These are phyloP conservation scores for Kwoniella shandongensis DNA, from an alignment of 768 basidiomycete genomes.

Conservation along the genomic window DNA sequence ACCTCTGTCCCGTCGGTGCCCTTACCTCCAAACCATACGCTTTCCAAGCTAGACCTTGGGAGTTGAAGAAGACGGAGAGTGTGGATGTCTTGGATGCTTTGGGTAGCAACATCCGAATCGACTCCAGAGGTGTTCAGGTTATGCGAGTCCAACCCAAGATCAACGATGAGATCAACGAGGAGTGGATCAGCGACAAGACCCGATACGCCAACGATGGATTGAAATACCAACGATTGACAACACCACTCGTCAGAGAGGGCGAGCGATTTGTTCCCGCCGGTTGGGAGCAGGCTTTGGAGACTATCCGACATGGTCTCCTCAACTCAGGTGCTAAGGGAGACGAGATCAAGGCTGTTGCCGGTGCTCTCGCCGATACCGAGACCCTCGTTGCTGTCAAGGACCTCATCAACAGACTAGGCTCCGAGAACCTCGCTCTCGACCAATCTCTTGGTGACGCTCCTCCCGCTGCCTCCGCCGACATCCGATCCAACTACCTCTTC, in stretches of 20 bases:
- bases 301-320: constrained; percentile 74
- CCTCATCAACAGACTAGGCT: constrained; percentile 85
- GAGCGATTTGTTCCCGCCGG: constrained; percentile 85
- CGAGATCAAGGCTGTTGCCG: constrained; percentile 93
- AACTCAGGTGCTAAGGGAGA: constrained; percentile 79
- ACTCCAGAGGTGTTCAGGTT: constrained; percentile 91
- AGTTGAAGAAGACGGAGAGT: constrained; percentile 96
- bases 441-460: constrained; percentile 65
- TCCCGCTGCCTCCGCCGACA: constrained; percentile 78
- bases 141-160: constrained; percentile 96
- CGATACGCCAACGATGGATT: constrained; percentile 95
- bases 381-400: constrained; percentile 91
- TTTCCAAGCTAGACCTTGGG: constrained; percentile 96
- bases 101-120: constrained; percentile 93
- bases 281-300: constrained; percentile 84
- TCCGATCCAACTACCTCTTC: constrained; percentile 95
- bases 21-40: constrained; percentile 98
- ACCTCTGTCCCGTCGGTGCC: constrained; percentile 97
- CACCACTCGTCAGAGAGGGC: constrained; percentile 84
- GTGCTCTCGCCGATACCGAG: constrained; percentile 90
- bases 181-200: constrained; percentile 99
- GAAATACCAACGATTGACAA: constrained; percentile 89
- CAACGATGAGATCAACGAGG: constrained; percentile 98
- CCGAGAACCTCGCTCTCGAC: constrained; percentile 87
- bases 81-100: constrained; percentile 93